Evolutionary conservation across 1,284 basidiomycete species (phyloP).

Genomic region (Microbotryum intermedium): DNA sequence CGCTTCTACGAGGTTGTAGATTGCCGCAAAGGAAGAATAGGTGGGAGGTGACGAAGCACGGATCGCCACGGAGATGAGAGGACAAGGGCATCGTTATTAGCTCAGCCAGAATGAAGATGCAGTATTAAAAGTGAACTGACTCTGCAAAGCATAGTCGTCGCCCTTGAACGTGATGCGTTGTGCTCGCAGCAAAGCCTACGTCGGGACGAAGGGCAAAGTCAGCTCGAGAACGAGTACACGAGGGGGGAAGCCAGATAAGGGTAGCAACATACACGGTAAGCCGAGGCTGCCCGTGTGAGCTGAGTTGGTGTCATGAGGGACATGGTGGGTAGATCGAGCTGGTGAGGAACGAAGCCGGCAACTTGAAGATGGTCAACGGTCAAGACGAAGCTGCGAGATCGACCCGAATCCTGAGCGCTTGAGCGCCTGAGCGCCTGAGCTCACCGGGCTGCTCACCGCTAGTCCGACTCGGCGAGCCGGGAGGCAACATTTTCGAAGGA

Average conservation of each 20-base stretch:
- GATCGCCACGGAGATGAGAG: no score
- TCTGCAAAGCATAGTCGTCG: constrained; percentile 19
- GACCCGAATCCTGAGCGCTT: no score
- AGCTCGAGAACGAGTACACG: neutral
- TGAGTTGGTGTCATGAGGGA: constrained; percentile 18
- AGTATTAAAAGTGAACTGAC: neutral
- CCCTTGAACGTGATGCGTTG: constrained; percentile 29
- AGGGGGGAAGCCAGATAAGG: neutral
- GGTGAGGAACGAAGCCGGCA: no score
- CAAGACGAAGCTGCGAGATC: no score
- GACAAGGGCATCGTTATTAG: no score
- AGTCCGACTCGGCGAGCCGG: no score
- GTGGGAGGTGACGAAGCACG: no score
- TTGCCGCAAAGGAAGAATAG: no score
- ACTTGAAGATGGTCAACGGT: no score
- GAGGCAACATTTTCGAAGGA: no score
- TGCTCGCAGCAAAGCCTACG: constrained; percentile 22
- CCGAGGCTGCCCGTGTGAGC: constrained; percentile 22
- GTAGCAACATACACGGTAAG: constrained; percentile 19
- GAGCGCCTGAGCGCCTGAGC: no score
- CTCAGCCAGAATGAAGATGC: neutral
- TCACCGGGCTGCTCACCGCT: no score
- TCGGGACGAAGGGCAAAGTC: neutral
- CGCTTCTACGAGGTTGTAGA: constrained; percentile 7
- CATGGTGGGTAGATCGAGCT: constrained; percentile 2